Evolutionary conservation across 306 rosid species (phyloP).

Genomic region (peach (Prunus persica)): DNA sequence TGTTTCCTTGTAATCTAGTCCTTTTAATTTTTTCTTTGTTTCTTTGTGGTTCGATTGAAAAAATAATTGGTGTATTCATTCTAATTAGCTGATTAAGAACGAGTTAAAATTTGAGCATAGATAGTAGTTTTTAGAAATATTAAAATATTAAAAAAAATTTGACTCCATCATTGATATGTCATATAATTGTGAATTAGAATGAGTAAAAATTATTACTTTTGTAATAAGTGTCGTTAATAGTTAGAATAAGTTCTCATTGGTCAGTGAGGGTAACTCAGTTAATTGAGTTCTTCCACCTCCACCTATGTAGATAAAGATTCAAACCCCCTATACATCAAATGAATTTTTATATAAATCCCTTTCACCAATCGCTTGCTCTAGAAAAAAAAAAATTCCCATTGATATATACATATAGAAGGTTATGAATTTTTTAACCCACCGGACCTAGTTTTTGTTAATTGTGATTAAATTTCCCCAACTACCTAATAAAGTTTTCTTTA

Average conservation of each 20-base stretch:
- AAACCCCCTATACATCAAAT: fast-evolving
- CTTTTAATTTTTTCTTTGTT: neutral
- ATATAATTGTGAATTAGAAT: neutral
- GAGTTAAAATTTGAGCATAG: neutral
- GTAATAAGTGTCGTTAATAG: too few relatives aligned
- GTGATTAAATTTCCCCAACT: neutral
- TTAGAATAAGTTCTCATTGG: too few relatives aligned
- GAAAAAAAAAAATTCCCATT: too few relatives aligned
- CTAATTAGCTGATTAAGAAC: neutral
- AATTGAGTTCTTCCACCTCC: too few relatives aligned
- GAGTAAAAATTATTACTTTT: neutral
- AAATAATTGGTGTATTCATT: neutral
- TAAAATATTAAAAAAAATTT: too few relatives aligned
- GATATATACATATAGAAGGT: neutral
- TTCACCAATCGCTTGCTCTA: too few relatives aligned
- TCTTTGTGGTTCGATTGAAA: neutral
- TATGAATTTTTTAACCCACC: neutral
- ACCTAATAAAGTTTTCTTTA: neutral
- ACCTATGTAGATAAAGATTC: too few relatives aligned
- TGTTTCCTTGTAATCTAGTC: neutral
- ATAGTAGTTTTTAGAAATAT: too few relatives aligned
- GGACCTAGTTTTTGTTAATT: neutral
- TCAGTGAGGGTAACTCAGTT: too few relatives aligned
- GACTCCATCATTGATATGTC: too few relatives aligned
- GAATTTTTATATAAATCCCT: too few relatives aligned